Evolutionary conservation across 139 green algal genomes (phyloP).

Genomic region (Picochlorum sp.): DNA sequence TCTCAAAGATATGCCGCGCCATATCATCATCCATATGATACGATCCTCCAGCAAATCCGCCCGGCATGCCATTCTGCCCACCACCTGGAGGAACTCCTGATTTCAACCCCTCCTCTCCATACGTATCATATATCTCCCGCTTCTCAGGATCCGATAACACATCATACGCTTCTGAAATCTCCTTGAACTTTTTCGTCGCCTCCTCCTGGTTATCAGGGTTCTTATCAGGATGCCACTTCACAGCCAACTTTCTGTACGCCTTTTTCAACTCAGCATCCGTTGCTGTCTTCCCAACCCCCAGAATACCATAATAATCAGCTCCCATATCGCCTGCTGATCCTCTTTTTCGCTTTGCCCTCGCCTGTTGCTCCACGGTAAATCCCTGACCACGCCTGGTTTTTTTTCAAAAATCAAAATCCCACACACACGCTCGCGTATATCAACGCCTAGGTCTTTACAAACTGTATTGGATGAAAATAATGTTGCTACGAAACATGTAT

Average conservation of each 20-base stretch:
- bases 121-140: conserved; percentile 82
- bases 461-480: too few relatives aligned
- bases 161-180: conserved; percentile 41
- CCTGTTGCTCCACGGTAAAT: too few relatives aligned
- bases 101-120: conserved; percentile 96
- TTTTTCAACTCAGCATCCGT: conserved; percentile 79
- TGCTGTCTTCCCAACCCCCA: conserved; percentile 62
- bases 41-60: conserved; percentile 3
- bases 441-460: too few relatives aligned
- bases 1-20: conserved; percentile 28
- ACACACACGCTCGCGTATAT: too few relatives aligned
- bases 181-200: conserved; percentile 46
- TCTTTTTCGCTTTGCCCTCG: too few relatives aligned
- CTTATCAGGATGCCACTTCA: conserved; percentile 32
- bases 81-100: conserved; percentile 14
- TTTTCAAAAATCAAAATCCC: too few relatives aligned
- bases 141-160: conserved; percentile 43
- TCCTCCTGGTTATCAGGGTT: conserved; percentile 24
- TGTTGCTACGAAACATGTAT: too few relatives aligned
- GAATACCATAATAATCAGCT: conserved; percentile 68
- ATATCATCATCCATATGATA: conserved; percentile 26
- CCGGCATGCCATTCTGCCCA: conserved; percentile 4
- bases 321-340: conserved; percentile 42
- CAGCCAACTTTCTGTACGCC: conserved; percentile 21
- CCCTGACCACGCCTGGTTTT: too few relatives aligned